Percentiles rank a stretch among this genome's conserved stretches.
These are phyloP conservation scores for Lepidium sativum DNA, from an alignment of 345 rosid genomes.

Conservation along the genomic window DNA sequence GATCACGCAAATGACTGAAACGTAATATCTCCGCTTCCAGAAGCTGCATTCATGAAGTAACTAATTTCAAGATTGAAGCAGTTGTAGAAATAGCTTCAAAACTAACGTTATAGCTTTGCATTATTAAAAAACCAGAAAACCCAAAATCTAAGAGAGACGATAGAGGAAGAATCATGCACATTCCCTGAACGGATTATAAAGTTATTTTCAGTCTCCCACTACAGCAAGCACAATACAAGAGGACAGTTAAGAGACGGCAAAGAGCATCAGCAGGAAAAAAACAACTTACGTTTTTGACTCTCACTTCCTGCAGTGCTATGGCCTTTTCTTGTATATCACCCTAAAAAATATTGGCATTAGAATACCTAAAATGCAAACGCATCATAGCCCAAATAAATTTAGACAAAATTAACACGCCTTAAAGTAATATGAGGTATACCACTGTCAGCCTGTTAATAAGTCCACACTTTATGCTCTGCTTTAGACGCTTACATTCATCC, in stretches of 20 bases:
- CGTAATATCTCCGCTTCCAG: conserved; percentile 84
- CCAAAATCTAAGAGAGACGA: neutral
- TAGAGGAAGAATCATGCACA: conserved; percentile 8
- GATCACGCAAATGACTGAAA: conserved; percentile 92
- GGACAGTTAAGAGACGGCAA: neutral
- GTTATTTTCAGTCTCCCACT: neutral
- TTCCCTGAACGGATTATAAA: neutral
- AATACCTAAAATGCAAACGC: conserved; percentile 4
- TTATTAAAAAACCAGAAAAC: neutral
- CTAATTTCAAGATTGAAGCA: neutral
- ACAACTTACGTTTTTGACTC: conserved; percentile 87
- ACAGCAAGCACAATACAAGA: neutral
- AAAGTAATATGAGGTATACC: conserved; percentile 56
- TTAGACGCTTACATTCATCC: conserved; percentile 98
- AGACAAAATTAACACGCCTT: neutral
- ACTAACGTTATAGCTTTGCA: neutral
- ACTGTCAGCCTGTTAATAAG: conserved; percentile 79
- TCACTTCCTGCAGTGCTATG: conserved; percentile 72
- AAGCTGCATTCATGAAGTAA: conserved; percentile 46
- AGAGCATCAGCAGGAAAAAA: neutral
- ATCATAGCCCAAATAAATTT: neutral
- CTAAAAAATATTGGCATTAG: conserved; percentile 39
- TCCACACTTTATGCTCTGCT: conserved; percentile 97
- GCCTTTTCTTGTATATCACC: conserved; percentile 96
- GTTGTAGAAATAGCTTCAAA: neutral